These are phyloP conservation scores for Gyromitra esculenta DNA, from an alignment of 2,329 filamentous ascomycete species.

Conservation along the genomic window DNA sequence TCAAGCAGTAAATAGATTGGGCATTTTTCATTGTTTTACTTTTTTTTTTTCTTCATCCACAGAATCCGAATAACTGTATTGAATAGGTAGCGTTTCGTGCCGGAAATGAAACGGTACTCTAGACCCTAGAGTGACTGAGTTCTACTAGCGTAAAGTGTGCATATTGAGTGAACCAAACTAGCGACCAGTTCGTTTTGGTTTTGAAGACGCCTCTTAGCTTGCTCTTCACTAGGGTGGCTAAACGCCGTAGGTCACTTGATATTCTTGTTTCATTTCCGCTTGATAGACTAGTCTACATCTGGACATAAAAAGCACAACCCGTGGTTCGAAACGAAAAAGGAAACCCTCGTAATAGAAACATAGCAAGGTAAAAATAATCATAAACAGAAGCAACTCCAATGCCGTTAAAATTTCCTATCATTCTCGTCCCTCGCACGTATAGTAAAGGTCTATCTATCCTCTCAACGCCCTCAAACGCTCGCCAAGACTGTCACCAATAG, in stretches of 20 bases:
- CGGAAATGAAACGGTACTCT: constrained; percentile 42
- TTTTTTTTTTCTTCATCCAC: constrained; percentile 16
- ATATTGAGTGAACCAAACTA: not conserved
- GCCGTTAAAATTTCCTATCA: constrained; percentile 17
- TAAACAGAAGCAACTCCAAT: constrained; percentile 31
- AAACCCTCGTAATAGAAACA: constrained; percentile 27
- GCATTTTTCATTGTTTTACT: constrained; percentile 38
- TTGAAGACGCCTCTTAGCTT: not conserved
- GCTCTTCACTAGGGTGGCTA: constrained; percentile 15
- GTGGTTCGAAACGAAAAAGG: constrained; percentile 21
- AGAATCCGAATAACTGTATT: constrained; percentile 35
- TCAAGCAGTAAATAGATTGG: constrained; percentile 50
- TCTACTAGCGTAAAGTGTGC: constrained; percentile 9
- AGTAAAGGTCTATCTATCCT: constrained; percentile 47
- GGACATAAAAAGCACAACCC: constrained; percentile 23
- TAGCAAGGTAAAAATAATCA: constrained; percentile 16
- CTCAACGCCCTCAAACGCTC: constrained; percentile 68
- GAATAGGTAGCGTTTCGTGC: constrained; percentile 39
- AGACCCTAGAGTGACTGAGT: constrained; percentile 27
- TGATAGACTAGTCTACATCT: constrained; percentile 33
- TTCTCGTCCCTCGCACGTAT: constrained; percentile 6
- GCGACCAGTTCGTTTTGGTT: not conserved
- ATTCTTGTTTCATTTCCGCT: constrained; percentile 21
- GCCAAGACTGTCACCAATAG: constrained; percentile 62
- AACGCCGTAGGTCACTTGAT: constrained; percentile 9